A percentile compares a stretch with the other conserved stretches of the same genome.
Evolutionary conservation across 805 yeast species (phyloP).

Genomic region (Kuraishia capsulata): DNA sequence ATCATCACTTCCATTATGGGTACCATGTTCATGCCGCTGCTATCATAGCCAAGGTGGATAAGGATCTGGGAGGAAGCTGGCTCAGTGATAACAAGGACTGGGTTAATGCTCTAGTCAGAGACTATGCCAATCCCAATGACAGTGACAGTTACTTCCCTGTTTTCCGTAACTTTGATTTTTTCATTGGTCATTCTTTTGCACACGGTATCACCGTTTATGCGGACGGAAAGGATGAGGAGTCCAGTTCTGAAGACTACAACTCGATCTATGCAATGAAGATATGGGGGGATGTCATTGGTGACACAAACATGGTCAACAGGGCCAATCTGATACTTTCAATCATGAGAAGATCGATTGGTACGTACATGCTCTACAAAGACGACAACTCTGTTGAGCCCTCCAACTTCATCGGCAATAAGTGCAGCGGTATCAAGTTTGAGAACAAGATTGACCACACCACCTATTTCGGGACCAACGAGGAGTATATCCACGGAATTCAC

Average conservation of each 20-base stretch:
- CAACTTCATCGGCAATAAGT: slow-evolving; percentile 47
- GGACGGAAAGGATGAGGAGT: slow-evolving; percentile 69
- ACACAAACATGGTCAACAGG: slow-evolving; percentile 40
- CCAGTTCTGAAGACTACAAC: slow-evolving; percentile 62
- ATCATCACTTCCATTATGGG: slow-evolving; percentile 73
- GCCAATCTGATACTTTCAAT: slow-evolving; percentile 52
- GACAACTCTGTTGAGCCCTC: slow-evolving; percentile 46
- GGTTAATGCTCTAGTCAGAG: slow-evolving; percentile 46
- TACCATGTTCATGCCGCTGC: slow-evolving; percentile 69
- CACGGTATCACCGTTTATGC: slow-evolving; percentile 61
- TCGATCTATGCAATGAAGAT: slow-evolving; percentile 53
- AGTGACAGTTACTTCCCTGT: slow-evolving; percentile 50
- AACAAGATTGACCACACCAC: slow-evolving; percentile 64
- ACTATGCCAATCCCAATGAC: slow-evolving; percentile 46
- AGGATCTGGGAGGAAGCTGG: slow-evolving; percentile 37
- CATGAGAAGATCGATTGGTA: slow-evolving; percentile 39
- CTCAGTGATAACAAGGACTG: slow-evolving; percentile 33
- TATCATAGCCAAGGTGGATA: slow-evolving; percentile 46
- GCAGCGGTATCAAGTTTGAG: slow-evolving; percentile 61
- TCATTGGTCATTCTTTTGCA: slow-evolving; percentile 66
- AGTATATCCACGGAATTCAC: slow-evolving; percentile 67
- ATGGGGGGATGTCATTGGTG: slow-evolving; percentile 46
- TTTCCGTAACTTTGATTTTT: slow-evolving; percentile 63
- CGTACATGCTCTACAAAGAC: slow-evolving; percentile 37
- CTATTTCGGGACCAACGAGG: slow-evolving; percentile 56